These are phyloP conservation scores for Coelastrella sp. DNA, from an alignment of 139 green algal species.

Conservation along the genomic window DNA sequence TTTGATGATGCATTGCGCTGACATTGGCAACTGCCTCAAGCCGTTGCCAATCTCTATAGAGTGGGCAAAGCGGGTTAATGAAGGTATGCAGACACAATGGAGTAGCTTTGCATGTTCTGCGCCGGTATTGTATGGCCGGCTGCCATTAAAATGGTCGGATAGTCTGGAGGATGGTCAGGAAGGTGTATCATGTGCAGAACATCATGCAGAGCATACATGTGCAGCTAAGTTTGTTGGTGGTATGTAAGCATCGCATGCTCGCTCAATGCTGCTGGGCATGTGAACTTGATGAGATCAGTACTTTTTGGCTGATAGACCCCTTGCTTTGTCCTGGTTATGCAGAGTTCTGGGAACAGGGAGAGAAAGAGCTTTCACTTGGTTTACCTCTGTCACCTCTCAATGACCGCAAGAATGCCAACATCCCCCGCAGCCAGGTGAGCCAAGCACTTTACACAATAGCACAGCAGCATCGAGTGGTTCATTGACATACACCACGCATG, in stretches of 20 bases:
- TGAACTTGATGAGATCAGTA: not conserved
- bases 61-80: slow-evolving; percentile 38
- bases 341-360: slow-evolving; percentile 46
- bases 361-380: slow-evolving; percentile 37
- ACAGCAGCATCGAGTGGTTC: no score
- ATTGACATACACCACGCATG: no score
- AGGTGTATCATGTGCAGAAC: no score
- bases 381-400: slow-evolving; percentile 35
- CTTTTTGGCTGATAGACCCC: no score
- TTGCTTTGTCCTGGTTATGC: not conserved
- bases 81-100: slow-evolving; percentile 37
- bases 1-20: slow-evolving; percentile 39
- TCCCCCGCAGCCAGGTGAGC: slow-evolving; percentile 42
- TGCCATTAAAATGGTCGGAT: no score
- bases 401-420: slow-evolving; percentile 32
- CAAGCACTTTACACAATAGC: not conserved
- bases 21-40: slow-evolving; percentile 47
- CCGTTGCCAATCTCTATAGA: not conserved
- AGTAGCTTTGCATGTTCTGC: no score
- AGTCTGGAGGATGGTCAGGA: no score
- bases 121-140: no score
- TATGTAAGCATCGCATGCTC: no score
- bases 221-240: no score
- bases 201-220: no score
- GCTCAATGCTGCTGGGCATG: no score